Percentiles rank a stretch among this genome's conserved stretches.
Evolutionary conservation across 306 rosid species (phyloP).

Genomic region (Gastrolobium bilobum): DNA sequence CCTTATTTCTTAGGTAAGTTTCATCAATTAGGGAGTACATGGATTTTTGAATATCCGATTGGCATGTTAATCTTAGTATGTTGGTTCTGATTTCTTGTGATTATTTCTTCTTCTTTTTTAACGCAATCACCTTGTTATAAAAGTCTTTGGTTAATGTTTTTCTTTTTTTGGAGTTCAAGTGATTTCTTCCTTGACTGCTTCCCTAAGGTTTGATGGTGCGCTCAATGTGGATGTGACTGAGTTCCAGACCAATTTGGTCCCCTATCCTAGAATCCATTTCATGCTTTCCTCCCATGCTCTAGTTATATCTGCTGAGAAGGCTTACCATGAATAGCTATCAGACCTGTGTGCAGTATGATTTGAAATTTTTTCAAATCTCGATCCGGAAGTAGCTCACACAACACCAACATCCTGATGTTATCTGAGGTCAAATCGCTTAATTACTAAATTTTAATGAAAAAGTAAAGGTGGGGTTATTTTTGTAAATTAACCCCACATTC

Average conservation of each 20-base stretch:
- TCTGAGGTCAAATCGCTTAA: too few relatives aligned
- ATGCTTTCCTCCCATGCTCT: conserved; percentile 98
- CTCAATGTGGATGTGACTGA: conserved; percentile 91
- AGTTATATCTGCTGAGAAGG: conserved; percentile 89
- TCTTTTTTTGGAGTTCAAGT: conserved; percentile 54
- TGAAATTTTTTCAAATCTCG: too few relatives aligned
- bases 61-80: background rate
- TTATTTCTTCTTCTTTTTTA: background rate
- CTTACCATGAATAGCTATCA: conserved; percentile 88
- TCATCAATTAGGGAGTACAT: background rate
- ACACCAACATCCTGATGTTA: too few relatives aligned
- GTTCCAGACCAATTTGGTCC: conserved; percentile 93
- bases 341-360: too few relatives aligned
- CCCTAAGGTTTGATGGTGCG: conserved; percentile 92
- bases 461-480: too few relatives aligned
- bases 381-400: too few relatives aligned
- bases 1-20: conserved; percentile 84
- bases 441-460: too few relatives aligned
- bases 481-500: too few relatives aligned
- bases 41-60: background rate
- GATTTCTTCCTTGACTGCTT: conserved; percentile 89
- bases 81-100: background rate
- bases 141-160: background rate
- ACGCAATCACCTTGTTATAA: background rate
- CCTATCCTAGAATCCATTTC: conserved; percentile 94